Evolutionary conservation across 805 yeast genomes (phyloP).

Genomic region (Debaryomyces tyrocola): DNA sequence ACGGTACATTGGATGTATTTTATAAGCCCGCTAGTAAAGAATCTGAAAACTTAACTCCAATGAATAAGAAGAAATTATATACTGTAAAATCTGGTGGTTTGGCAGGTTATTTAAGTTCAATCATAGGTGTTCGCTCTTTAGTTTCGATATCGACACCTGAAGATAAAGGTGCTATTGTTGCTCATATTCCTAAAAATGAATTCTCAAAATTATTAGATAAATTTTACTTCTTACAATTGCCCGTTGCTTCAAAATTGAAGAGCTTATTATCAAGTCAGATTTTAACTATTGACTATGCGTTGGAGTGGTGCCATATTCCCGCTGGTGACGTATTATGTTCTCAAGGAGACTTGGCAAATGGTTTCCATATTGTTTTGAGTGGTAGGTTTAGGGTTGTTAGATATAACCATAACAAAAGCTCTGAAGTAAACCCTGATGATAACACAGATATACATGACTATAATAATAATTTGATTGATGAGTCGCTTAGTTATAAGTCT

Average conservation of each 20-base stretch:
- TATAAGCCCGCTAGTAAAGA: constrained; percentile 19
- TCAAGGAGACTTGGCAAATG: constrained; percentile 87
- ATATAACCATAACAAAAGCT: constrained; percentile 20
- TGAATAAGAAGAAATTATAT: constrained; percentile 41
- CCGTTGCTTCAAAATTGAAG: constrained; percentile 73
- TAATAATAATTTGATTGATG: constrained; percentile 20
- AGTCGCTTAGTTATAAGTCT: constrained; percentile 8
- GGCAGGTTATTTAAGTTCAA: constrained; percentile 82
- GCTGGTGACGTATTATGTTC: constrained; percentile 80
- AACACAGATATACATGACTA: constrained; percentile 7
- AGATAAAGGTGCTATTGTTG: constrained; percentile 59
- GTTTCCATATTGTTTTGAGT: constrained; percentile 83
- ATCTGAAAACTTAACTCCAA: constrained; percentile 1
- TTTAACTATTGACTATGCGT: constrained; percentile 79
- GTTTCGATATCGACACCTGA: constrained; percentile 65
- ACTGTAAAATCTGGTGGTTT: constrained; percentile 74
- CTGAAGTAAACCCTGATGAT: constrained; percentile 9
- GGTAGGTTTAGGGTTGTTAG: constrained; percentile 77
- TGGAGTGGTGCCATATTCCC: constrained; percentile 92
- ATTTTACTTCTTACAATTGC: constrained; percentile 71
- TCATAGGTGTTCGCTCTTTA: constrained; percentile 77
- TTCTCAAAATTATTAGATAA: constrained; percentile 70
- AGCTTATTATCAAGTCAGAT: constrained; percentile 66
- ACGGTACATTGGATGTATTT: constrained; percentile 71
- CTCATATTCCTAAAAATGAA: constrained; percentile 62